These are phyloP conservation scores for Fusarium verticillioides DNA, from an alignment of 2,329 filamentous ascomycete species.

Conservation along the genomic window DNA sequence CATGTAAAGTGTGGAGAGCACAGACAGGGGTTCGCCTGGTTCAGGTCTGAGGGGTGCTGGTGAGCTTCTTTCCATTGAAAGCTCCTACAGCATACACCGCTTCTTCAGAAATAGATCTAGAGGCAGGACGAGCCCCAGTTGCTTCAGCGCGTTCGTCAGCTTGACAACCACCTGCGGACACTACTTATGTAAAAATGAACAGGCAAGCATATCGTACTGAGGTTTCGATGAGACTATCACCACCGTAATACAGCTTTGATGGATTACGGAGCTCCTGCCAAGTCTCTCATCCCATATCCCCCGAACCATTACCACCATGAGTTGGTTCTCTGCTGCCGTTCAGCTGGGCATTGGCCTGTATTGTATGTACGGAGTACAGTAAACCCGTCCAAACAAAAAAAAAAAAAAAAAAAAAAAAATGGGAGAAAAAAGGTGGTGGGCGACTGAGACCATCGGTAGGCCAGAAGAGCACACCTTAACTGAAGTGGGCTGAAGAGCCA, in stretches of 20 bases:
- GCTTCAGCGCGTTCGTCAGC: neutral
- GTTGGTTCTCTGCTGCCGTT: neutral
- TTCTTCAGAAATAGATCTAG: constrained; percentile 20
- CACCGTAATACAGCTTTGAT: neutral
- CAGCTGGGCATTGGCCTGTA: neutral
- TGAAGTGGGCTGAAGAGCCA: constrained; percentile 25
- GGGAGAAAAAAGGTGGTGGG: constrained; percentile 12
- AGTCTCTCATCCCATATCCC: neutral
- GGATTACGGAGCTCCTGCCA: constrained; percentile 5
- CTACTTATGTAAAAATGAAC: neutral
- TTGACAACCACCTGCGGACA: neutral
- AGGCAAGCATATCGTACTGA: neutral
- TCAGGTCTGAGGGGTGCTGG: constrained; percentile 1
- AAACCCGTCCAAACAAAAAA: neutral
- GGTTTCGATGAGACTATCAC: neutral
- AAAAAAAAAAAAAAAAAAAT: neutral
- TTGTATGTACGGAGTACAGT: neutral
- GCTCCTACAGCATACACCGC: constrained; percentile 28
- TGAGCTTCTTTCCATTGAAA: constrained; percentile 13
- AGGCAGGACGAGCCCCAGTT: constrained; percentile 4
- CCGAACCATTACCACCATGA: neutral
- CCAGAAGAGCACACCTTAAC: constrained; percentile 25
- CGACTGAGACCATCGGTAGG: constrained; percentile 22
- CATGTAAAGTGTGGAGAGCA: constrained; percentile 22
- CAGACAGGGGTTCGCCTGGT: constrained; percentile 21